Base-by-base conservation (phyloP, 768 basidiomycete genomes). In the Kwoniella newhampshirensis region DNA sequence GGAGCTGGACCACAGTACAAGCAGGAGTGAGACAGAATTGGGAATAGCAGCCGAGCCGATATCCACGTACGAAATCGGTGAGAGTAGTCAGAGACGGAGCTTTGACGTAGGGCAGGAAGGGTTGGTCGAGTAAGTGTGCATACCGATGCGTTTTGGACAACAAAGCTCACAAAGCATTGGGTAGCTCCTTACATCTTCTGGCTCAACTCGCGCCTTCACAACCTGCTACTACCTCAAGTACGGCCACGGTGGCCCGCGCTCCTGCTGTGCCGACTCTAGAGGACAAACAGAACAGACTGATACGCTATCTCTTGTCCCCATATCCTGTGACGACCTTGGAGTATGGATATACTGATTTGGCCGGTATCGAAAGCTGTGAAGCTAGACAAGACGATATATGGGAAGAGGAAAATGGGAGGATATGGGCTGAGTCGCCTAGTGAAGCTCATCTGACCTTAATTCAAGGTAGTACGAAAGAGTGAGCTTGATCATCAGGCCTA, bases 391-490 rank as follows among this genome's bases (percentile, higher is more conserved):
- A 39, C 36, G 64, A 68, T 57, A 37, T 72, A 9, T 69, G 64
- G 65, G 70, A 72, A 52, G 68, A 68, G 43, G 51, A 56, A 11
- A 49, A 60, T 44, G 62, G 67, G 15, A 36, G 43, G 13, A 45
- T 69, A 27, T 75, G 73, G 54, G 54, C 52, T 3, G 67, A 65
- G 30, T 6, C 42, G n/a, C 74, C 77, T 4, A 73, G 88, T 27
- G 86, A 88, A 53, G 76, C 86, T 41, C 90, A 89, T 13, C 77
- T 78, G 62, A 84, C 83, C 73, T 80, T 93, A 42, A 83, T 85
- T 60, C 87, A 90, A 65, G 77, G 78, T 12, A 88, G 86, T 76
- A 83, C 86, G 78, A 83, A 82, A 75, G 90, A 92, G 92, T 94
- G 79, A 77, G 90, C 88, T 61, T 37, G 23, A 13, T 62, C 64